phyloP scores from a whole-genome alignment of 306 rosid species.

The Lablab purpureus region DNA sequence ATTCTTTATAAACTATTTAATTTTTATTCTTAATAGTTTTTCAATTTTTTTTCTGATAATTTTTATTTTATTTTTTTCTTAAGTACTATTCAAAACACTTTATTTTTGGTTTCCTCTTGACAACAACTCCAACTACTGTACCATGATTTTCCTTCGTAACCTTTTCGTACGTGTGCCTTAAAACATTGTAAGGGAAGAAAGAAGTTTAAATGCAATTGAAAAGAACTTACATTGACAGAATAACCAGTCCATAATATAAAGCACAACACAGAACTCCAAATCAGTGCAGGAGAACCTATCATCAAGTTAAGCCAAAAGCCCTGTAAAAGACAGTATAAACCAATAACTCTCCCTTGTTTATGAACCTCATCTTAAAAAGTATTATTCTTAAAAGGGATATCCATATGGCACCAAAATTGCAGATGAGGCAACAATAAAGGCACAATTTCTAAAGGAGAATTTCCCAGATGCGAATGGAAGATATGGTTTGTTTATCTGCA shows the following conservation, averaged over 20 bases:
- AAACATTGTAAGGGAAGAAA: neutral
- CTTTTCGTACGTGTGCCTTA: neutral
- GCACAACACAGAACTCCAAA: neutral
- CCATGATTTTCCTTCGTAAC: neutral
- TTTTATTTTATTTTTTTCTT: no score
- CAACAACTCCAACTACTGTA: no score
- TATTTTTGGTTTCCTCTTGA: no score
- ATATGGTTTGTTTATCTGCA: constrained; percentile 87
- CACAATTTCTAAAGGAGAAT: neutral
- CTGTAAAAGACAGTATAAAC: neutral
- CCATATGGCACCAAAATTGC: neutral
- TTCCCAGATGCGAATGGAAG: constrained; percentile 39
- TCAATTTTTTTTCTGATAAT: no score
- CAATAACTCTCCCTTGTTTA: neutral
- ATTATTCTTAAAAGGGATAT: neutral
- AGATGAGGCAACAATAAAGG: neutral
- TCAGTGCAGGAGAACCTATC: neutral
- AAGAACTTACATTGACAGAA: neutral
- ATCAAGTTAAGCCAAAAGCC: neutral
- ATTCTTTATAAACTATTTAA: no score
- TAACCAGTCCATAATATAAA: neutral
- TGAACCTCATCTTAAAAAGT: neutral
- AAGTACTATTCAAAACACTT: no score
- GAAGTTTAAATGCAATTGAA: neutral
- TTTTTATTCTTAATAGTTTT: no score